Conservation (phyloP, 2,329 filamentous ascomycete species). For the Venturia asperata region DNA sequence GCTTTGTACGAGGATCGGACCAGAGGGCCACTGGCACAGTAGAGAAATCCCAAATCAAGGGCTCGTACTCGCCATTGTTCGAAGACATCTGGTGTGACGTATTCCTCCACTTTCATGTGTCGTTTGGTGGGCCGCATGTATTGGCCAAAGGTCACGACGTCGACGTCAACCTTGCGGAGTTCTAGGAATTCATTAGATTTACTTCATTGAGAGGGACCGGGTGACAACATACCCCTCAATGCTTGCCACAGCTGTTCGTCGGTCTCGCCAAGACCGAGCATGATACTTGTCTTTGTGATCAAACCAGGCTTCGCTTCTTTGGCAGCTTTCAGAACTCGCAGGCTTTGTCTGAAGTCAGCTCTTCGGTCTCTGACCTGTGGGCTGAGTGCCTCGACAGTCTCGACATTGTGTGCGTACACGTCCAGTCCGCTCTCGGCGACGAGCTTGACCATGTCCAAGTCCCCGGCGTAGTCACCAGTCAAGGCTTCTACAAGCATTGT, state of each 20-base stretch:
- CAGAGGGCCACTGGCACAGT: slow-evolving; percentile 87
- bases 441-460: slow-evolving; percentile 76
- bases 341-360: slow-evolving; percentile 80
- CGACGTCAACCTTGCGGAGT: slow-evolving; percentile 71
- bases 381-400: slow-evolving; percentile 87
- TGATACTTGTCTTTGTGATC: slow-evolving; percentile 98
- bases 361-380: slow-evolving; percentile 83
- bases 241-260: slow-evolving; percentile 79
- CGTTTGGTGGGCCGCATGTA: slow-evolving; percentile 99
- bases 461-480: slow-evolving; percentile 80
- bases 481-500: slow-evolving; percentile 73
- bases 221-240: slow-evolving; percentile 50
- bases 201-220: neutral
- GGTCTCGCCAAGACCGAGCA: slow-evolving; percentile 90
- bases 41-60: slow-evolving; percentile 91
- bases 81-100: slow-evolving; percentile 85
- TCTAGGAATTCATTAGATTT: slow-evolving; percentile 41
- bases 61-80: slow-evolving; percentile 86
- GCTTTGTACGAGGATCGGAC: slow-evolving; percentile 97
- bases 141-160: slow-evolving; percentile 98
- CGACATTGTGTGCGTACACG: slow-evolving; percentile 94
- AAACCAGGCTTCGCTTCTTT: slow-evolving; percentile 70
- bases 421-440: slow-evolving; percentile 86
- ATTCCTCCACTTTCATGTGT: slow-evolving; percentile 94
- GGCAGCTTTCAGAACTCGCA: slow-evolving; percentile 70